Base-by-base conservation (phyloP, 2,329 filamentous ascomycete species). In the Ramularia collo-cygni region DNA sequence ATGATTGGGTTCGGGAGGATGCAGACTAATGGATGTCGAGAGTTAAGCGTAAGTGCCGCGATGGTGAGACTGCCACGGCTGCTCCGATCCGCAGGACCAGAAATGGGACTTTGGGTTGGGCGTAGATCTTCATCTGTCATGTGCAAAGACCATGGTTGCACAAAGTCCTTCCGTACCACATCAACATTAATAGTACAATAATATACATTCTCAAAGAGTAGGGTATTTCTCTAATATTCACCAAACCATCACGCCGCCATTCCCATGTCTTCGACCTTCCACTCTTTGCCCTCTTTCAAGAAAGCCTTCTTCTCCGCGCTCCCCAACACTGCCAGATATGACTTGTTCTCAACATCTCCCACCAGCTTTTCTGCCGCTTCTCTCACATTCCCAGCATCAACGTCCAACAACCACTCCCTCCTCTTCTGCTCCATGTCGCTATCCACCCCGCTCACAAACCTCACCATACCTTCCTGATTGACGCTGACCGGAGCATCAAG, bases 401-500 rank as follows among this genome's bases (percentile, higher is more conserved):
- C 89, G 60, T 95, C 90, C 3, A 98, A 73, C 42, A 98, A 71
- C 57, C 83, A 80, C 64, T 92, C 85, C 52, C 92, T 75, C 61
- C 86, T 80, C 54, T 70, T 75, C 66, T 95, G 88, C 58, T 84
- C 81, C 88, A 96, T 95, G 54, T 87, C 83, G 44, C 92, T 78
- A 1, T 84, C 86, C 26, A 98, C 75, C 9, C 88, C 88, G 19
- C 80, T 84, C 57, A 95, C 69, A 65, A 98, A 98, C 38, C 81
- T 74, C 30, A 77, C 75, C 79, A 94, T 85, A 26, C 90, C 92
- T 62, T 96, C 90, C 36, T 84, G 74, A 60, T 84, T 92, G 15
- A 96, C 87, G 28, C 85, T 83, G 53, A 82, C 75, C 1, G 92
- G 92, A 8, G 90, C 90, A 63, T 98, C 92, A 8, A 95, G 77